Conservation (phyloP, 768 basidiomycete species). For the Amanita molliuscula region DNA sequence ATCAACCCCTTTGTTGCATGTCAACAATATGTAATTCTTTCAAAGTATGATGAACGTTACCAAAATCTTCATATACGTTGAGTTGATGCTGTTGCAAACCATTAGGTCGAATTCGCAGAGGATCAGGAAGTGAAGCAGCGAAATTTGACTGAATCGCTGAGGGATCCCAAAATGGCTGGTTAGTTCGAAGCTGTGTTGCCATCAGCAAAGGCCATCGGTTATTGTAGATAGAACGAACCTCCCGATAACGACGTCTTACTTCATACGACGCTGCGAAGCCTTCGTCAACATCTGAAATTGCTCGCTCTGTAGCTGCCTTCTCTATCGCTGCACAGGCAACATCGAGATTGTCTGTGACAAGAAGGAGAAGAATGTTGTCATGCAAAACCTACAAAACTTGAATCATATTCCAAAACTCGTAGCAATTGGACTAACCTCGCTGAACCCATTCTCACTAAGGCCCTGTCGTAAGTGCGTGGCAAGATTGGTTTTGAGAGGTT, state of each 20-base stretch:
- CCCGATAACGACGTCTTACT: conserved; percentile 75
- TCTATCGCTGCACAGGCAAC: conserved; percentile 91
- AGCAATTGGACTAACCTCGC: conserved; percentile 39
- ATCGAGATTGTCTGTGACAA: conserved; percentile 90
- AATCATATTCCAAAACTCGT: conserved; percentile 13
- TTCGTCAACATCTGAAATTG: conserved; percentile 88
- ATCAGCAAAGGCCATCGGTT: not conserved
- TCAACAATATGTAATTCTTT: conserved; percentile 2
- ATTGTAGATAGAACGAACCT: conserved; percentile 35
- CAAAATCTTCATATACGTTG: conserved; percentile 94
- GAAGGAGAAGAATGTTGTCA: conserved; percentile 67
- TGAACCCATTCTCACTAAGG: conserved; percentile 81
- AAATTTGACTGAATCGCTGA: conserved; percentile 62
- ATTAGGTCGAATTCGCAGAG: conserved; percentile 71
- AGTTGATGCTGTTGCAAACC: conserved; percentile 79
- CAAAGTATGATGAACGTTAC: conserved; percentile 22
- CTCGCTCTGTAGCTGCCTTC: conserved; percentile 96
- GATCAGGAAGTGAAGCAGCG: conserved; percentile 70
- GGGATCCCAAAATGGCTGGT: conserved; percentile 86
- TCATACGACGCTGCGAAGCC: conserved; percentile 78
- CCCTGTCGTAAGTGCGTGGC: conserved; percentile 79
- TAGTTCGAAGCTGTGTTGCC: conserved; percentile 40
- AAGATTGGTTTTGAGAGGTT: conserved; percentile 88
- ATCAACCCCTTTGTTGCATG: conserved; percentile 25
- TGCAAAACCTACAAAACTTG: conserved; percentile 47